A percentile compares a stretch with the other conserved stretches of the same genome.
Conservation (phyloP, 1,139 yeast species). For the Scheffersomyces insectosa region DNA sequence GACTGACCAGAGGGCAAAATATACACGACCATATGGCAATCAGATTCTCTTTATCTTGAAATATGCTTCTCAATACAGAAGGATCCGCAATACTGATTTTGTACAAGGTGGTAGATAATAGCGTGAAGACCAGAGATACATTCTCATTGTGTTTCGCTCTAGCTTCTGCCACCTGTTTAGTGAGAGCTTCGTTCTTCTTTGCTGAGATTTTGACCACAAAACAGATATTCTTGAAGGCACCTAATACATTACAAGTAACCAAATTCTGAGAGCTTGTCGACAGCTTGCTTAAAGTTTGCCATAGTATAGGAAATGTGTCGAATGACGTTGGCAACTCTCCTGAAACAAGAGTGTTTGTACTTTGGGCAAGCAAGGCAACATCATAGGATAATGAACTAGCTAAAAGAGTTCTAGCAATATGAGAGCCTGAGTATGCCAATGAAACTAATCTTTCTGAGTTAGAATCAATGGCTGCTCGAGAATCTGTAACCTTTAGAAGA, state of each 20-base stretch:
- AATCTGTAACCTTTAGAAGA: slow-evolving; percentile 31
- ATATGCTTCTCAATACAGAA: slow-evolving; percentile 35
- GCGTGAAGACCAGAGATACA: slow-evolving; percentile 22
- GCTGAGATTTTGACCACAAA: slow-evolving; percentile 38
- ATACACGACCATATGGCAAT: slow-evolving; percentile 70
- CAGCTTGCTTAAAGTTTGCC: slow-evolving; percentile 42
- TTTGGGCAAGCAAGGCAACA: slow-evolving; percentile 54
- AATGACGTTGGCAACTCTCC: slow-evolving; percentile 40
- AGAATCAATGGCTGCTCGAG: slow-evolving; percentile 36
- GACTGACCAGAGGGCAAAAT: slow-evolving; percentile 60
- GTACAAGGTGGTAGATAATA: slow-evolving; percentile 29
- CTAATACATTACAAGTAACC: slow-evolving; percentile 41
- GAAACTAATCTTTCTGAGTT: slow-evolving; percentile 24
- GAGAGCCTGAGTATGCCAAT: slow-evolving; percentile 21
- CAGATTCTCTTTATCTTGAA: slow-evolving; percentile 27
- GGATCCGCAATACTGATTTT: slow-evolving; percentile 45
- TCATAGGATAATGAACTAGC: slow-evolving; percentile 55
- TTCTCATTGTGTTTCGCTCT: slow-evolving; percentile 35
- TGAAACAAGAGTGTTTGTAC: slow-evolving; percentile 44
- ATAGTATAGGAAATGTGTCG: slow-evolving; percentile 48
- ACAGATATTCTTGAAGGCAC: slow-evolving; percentile 44
- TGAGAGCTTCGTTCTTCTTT: slow-evolving; percentile 21
- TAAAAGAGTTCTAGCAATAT: slow-evolving; percentile 31
- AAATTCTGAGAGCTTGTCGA: slow-evolving; percentile 38
- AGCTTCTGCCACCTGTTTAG: slow-evolving; percentile 24